Evolutionary conservation across 306 rosid genomes (phyloP).

Genomic region (Rubus parviflorus): DNA sequence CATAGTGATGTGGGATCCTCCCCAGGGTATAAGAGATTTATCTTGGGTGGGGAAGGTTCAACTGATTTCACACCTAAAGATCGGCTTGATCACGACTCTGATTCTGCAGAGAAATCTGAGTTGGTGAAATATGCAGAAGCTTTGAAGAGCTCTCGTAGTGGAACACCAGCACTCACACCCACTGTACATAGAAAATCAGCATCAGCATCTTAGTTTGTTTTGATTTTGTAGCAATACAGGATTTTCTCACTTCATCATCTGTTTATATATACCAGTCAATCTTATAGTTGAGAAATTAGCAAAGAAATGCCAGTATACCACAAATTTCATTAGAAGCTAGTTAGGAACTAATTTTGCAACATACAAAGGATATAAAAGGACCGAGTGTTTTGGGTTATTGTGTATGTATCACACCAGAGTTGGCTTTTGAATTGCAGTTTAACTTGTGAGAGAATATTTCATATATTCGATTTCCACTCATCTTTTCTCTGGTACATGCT

Average conservation of each 20-base stretch:
- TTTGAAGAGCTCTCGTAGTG: constrained; percentile 46
- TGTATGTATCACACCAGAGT: neutral
- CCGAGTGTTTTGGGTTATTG: constrained; percentile 1
- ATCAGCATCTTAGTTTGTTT: constrained; percentile 42
- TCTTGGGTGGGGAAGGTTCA: constrained; percentile 23
- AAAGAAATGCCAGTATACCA: constrained; percentile 20
- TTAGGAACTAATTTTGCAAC: constrained; percentile 26
- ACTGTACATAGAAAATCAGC: constrained; percentile 40
- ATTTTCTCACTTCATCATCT: constrained; percentile 18
- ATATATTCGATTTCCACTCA: neutral
- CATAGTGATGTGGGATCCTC: constrained; percentile 37
- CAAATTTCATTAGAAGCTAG: constrained; percentile 22
- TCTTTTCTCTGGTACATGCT: neutral
- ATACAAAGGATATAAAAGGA: no score
- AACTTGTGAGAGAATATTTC: neutral
- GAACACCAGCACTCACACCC: neutral
- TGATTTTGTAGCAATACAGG: constrained; percentile 17
- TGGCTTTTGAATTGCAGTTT: neutral
- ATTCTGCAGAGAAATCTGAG: constrained; percentile 44
- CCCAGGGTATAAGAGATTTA: constrained; percentile 28
- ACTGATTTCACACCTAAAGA: constrained; percentile 34
- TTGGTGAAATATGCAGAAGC: constrained; percentile 80
- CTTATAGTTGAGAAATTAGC: constrained; percentile 24
- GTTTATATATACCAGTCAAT: constrained; percentile 16
- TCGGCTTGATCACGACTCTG: constrained; percentile 31